phyloP scores from a whole-genome alignment of 768 basidiomycete genomes.

The Boletus eberwhitei region DNA sequence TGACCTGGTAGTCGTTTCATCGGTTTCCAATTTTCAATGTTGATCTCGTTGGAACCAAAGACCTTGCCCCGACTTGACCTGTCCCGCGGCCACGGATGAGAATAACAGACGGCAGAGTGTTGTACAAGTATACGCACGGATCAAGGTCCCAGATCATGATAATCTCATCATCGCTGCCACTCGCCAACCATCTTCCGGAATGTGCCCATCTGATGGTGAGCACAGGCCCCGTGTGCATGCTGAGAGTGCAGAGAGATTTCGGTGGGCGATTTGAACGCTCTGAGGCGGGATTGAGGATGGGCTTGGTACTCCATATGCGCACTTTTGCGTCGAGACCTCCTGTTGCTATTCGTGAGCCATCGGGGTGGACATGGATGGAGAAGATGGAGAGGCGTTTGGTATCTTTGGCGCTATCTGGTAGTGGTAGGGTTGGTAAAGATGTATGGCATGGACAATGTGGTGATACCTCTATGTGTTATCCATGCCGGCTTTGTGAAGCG shows the following conservation, averaged over 20 bases:
- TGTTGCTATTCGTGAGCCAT: slow-evolving; percentile 95
- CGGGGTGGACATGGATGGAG: slow-evolving; percentile 91
- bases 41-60: slow-evolving; percentile 94
- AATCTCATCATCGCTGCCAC: slow-evolving; percentile 93
- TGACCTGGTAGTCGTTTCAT: slow-evolving; percentile 89
- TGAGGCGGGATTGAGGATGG: slow-evolving; percentile 76
- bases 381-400: slow-evolving; percentile 81
- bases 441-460: not conserved
- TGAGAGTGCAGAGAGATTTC: slow-evolving; percentile 85
- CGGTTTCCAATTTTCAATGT: slow-evolving; percentile 97
- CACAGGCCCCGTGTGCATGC: slow-evolving; percentile 93
- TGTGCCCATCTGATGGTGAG: slow-evolving; percentile 91
- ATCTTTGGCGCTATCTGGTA: slow-evolving; percentile 44
- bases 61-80: slow-evolving; percentile 82
- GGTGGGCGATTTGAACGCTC: slow-evolving; percentile 70
- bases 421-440: not conserved
- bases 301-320: slow-evolving; percentile 95
- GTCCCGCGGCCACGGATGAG: slow-evolving; percentile 9
- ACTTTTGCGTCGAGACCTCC: slow-evolving; percentile 95
- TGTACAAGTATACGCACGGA: slow-evolving; percentile 55
- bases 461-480: slow-evolving; percentile 72
- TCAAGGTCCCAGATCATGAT: slow-evolving; percentile 98
- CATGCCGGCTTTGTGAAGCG: slow-evolving; percentile 87
- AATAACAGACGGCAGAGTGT: not conserved
- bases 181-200: slow-evolving; percentile 90